Conservation (phyloP, 805 yeast genomes). For the Candida dajiaensis region DNA sequence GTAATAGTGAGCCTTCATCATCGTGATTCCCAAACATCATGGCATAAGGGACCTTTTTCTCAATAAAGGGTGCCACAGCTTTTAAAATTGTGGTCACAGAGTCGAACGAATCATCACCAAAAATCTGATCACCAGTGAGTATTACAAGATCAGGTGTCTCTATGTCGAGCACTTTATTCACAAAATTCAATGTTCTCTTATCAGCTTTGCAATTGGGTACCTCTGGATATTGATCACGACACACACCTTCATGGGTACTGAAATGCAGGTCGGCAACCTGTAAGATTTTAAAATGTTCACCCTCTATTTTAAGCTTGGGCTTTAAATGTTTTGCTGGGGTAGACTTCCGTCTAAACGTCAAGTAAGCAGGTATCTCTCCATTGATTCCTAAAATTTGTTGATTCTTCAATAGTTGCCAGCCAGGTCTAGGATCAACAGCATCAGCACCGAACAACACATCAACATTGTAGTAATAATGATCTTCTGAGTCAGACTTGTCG, state of each 20-base stretch:
- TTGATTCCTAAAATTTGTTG: constrained; percentile 4
- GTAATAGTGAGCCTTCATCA: constrained; percentile 68
- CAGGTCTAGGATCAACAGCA: constrained; percentile 70
- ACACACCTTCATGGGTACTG: constrained; percentile 75
- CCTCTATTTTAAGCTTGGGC: constrained; percentile 16
- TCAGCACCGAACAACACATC: constrained; percentile 70
- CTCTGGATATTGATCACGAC: constrained; percentile 68
- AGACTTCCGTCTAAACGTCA: constrained; percentile 20
- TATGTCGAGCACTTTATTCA: constrained; percentile 55
- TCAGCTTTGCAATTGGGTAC: constrained; percentile 65
- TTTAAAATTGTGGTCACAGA: constrained; percentile 78
- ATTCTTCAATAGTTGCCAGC: constrained; percentile 43
- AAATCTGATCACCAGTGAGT: constrained; percentile 86
- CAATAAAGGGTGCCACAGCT: constrained; percentile 63
- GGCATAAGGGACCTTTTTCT: constrained; percentile 74
- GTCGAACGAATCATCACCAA: constrained; percentile 76
- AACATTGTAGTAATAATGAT: constrained; percentile 25
- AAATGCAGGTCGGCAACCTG: constrained; percentile 92
- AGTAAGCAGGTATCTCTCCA: constrained; percentile 15
- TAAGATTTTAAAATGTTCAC: constrained; percentile 64
- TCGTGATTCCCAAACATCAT: constrained; percentile 91
- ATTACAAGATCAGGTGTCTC: constrained; percentile 86
- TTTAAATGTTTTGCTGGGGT: constrained; percentile 2
- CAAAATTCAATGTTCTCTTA: constrained; percentile 46
- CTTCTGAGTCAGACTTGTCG: constrained; percentile 5